Percentiles rank a stretch among this genome's conserved stretches.
phyloP scores from a whole-genome alignment of 495 filamentous ascomycete species.

The Xylaria castorea region DNA sequence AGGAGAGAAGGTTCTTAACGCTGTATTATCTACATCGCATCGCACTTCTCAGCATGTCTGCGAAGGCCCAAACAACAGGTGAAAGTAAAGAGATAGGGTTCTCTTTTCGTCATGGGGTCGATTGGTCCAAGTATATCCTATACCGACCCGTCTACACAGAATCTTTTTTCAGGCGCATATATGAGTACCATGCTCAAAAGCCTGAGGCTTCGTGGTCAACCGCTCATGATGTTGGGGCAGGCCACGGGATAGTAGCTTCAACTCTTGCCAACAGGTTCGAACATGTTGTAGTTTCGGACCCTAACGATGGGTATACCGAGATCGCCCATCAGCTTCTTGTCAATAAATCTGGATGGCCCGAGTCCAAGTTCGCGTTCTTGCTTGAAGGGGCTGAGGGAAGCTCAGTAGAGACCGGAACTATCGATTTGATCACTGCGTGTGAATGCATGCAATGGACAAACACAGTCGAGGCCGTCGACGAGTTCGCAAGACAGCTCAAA shows the following conservation, averaged over 20 bases:
- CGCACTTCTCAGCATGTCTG: neutral
- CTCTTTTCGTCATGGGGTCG: neutral
- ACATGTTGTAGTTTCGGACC: constrained; percentile 37
- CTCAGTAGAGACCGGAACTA: constrained; percentile 31
- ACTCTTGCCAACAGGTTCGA: constrained; percentile 34
- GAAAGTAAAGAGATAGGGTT: neutral
- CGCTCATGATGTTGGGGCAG: constrained; percentile 33
- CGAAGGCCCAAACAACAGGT: neutral
- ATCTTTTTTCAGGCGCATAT: constrained; percentile 14
- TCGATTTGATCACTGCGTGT: constrained; percentile 37
- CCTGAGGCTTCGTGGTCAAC: neutral
- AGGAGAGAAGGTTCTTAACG: neutral
- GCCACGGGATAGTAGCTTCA: constrained; percentile 37
- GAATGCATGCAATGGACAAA: constrained; percentile 39
- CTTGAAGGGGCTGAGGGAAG: constrained; percentile 37
- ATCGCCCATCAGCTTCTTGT: constrained; percentile 33
- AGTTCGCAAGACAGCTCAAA: constrained; percentile 32
- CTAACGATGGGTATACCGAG: constrained; percentile 37
- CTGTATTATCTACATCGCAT: neutral
- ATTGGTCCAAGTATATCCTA: neutral
- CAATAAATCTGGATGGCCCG: constrained; percentile 24
- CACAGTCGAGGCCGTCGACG: constrained; percentile 26
- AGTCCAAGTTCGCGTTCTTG: constrained; percentile 36
- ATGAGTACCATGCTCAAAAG: constrained; percentile 3
- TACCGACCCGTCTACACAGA: neutral